A percentile compares a stretch with the other conserved stretches of the same genome.
Conservation (phyloP, 1,139 yeast genomes). For the Pichia sp. region DNA sequence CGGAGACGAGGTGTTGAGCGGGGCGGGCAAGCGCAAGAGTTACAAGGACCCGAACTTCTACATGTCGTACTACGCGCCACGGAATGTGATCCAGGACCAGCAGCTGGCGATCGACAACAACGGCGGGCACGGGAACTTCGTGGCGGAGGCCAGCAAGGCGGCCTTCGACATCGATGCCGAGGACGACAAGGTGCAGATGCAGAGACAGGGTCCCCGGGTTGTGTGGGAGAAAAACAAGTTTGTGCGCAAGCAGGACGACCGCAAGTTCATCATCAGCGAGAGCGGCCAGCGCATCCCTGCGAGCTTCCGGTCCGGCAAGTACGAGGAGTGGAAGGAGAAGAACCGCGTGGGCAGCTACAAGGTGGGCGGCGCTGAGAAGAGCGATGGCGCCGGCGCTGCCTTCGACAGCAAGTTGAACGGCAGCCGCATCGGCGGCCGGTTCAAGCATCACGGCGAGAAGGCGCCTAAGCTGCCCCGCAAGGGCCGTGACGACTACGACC, state of each 20-base stretch:
- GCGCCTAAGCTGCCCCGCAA: slow-evolving; percentile 91
- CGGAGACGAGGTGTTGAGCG: slow-evolving; percentile 44
- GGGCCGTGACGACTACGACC: slow-evolving; percentile 78
- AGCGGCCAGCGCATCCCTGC: slow-evolving; percentile 94
- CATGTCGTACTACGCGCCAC: slow-evolving; percentile 87
- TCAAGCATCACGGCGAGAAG: slow-evolving; percentile 66
- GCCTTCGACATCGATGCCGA: slow-evolving; percentile 82
- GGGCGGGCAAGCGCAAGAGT: slow-evolving; percentile 34
- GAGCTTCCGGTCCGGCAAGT: slow-evolving; percentile 83
- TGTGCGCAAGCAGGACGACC: slow-evolving; percentile 75
- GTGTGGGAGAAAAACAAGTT: slow-evolving; percentile 95
- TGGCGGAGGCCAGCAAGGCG: slow-evolving; percentile 78
- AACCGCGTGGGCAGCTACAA: slow-evolving; percentile 54
- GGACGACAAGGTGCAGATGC: slow-evolving; percentile 51
- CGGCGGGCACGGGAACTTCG: slow-evolving; percentile 40
- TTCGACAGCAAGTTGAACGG: slow-evolving; percentile 29
- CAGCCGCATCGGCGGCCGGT: slow-evolving; percentile 40
- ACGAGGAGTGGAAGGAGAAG: slow-evolving; percentile 82
- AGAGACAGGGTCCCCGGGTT: slow-evolving; percentile 58
- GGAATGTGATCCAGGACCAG: slow-evolving; percentile 74
- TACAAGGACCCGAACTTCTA: slow-evolving; percentile 81
- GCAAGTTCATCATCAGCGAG: slow-evolving; percentile 89
- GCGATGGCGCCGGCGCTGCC: slow-evolving; percentile 16
- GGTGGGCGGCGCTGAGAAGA: slow-evolving; percentile 43
- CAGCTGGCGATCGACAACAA: slow-evolving; percentile 51